Percentiles rank a stretch among this genome's conserved stretches.
phyloP scores from a whole-genome alignment of 2,329 filamentous ascomycete genomes.

The Microdochium bolleyi region DNA sequence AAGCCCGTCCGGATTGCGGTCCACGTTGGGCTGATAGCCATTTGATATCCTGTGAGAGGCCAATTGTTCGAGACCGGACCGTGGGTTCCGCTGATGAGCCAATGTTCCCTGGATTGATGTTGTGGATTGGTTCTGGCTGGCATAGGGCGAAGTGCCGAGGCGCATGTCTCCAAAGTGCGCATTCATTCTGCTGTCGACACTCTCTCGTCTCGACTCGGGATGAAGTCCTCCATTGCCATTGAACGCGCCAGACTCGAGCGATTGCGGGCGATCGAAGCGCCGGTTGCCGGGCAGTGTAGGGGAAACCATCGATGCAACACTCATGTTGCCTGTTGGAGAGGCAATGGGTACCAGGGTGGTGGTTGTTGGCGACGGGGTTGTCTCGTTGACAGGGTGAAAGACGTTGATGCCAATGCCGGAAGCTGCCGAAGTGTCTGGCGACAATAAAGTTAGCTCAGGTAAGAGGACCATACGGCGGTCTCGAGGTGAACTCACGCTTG shows the following conservation, averaged over 20 bases:
- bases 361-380: conserved; percentile 54
- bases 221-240: conserved; percentile 25
- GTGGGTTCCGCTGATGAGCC: conserved; percentile 57
- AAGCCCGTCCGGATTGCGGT: conserved; percentile 45
- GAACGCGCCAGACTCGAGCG: conserved; percentile 28
- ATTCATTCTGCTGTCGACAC: conserved; percentile 73
- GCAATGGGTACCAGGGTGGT: conserved; percentile 30
- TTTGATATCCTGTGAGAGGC: conserved; percentile 55
- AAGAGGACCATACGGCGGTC: background rate
- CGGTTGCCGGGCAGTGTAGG: conserved; percentile 41
- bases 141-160: conserved; percentile 63
- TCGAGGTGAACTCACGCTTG: conserved; percentile 33
- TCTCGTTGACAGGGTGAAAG: conserved; percentile 47
- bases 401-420: conserved; percentile 32
- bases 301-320: conserved; percentile 58
- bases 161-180: conserved; percentile 62
- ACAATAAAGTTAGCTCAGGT: conserved; percentile 3
- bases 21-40: conserved; percentile 53
- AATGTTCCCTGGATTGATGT: conserved; percentile 66
- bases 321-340: conserved; percentile 56
- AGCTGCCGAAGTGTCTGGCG: conserved; percentile 36
- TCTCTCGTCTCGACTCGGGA: conserved; percentile 60
- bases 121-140: conserved; percentile 69
- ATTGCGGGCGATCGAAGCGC: conserved; percentile 34
- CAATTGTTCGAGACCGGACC: conserved; percentile 40